A percentile compares a stretch with the other conserved stretches of the same genome.
Conservation (phyloP, 31 red algal species). For the Asparagopsis taxiformis region DNA sequence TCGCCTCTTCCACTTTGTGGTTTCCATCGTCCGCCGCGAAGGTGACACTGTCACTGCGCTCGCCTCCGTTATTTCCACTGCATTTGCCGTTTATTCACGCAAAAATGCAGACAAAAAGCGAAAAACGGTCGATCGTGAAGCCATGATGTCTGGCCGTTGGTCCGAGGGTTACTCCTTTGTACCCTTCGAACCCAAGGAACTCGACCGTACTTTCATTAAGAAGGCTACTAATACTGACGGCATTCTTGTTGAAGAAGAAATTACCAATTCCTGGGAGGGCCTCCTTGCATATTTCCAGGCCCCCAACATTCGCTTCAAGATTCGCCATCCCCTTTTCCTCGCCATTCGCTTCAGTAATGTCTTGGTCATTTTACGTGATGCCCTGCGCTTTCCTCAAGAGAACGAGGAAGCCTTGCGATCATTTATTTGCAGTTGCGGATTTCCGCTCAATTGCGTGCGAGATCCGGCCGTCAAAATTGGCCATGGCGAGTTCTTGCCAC, state of each 20-base stretch:
- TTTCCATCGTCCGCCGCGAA: constrained; percentile 53
- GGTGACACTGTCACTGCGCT: constrained; percentile 43
- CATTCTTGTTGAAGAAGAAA: constrained; percentile 68
- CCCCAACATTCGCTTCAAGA: constrained; percentile 91
- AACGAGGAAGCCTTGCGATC: constrained; percentile 60
- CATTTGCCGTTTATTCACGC: constrained; percentile 78
- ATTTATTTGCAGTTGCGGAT: constrained; percentile 73
- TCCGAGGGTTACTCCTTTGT: constrained; percentile 65
- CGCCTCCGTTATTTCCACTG: constrained; percentile 69
- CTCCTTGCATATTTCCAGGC: constrained; percentile 89
- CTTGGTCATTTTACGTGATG: constrained; percentile 64
- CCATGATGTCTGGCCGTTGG: constrained; percentile 56
- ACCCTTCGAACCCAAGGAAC: constrained; percentile 79
- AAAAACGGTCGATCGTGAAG: constrained; percentile 70
- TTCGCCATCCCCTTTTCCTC: constrained; percentile 86
- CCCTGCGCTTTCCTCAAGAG: constrained; percentile 70
- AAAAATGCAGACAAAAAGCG: constrained; percentile 94
- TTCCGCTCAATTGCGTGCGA: constrained; percentile 53
- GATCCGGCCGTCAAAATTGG: constrained; percentile 63
- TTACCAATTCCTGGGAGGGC: constrained; percentile 85
- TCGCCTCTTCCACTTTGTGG: constrained; percentile 70
- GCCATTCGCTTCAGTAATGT: constrained; percentile 87
- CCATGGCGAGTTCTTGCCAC: constrained; percentile 63
- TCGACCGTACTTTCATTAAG: constrained; percentile 77
- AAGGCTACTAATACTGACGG: constrained; percentile 71